phyloP scores from a whole-genome alignment of 2,329 filamentous ascomycete genomes.

The Akanthomyces muscarius region DNA sequence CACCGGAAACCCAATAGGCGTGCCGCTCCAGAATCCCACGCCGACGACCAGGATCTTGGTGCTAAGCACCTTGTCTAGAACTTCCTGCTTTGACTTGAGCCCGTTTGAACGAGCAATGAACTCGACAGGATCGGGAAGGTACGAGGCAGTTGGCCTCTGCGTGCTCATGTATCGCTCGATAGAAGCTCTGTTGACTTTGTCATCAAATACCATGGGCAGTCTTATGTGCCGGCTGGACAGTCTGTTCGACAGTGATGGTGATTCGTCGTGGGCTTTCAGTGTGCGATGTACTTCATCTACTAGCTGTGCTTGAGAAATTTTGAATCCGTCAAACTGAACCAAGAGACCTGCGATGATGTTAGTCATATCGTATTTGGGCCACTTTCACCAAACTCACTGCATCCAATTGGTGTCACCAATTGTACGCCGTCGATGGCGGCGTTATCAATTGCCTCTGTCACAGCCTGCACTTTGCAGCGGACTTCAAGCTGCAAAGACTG shows the following conservation, averaged over 20 bases:
- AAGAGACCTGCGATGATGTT: not conserved
- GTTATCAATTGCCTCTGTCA: constrained; percentile 3
- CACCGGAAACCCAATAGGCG: constrained; percentile 26
- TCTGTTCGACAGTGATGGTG: not conserved
- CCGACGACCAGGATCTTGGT: constrained; percentile 30
- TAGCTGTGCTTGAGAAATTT: not conserved
- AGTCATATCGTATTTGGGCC: not conserved
- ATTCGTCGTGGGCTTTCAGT: constrained; percentile 43
- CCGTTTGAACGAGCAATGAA: constrained; percentile 41
- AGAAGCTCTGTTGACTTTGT: constrained; percentile 34
- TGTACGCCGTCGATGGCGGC: not conserved
- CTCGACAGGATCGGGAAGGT: constrained; percentile 55
- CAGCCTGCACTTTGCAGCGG: constrained; percentile 6
- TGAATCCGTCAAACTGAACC: constrained; percentile 2
- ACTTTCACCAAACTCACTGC: not conserved
- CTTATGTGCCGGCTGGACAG: constrained; percentile 21
- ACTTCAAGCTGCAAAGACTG: constrained; percentile 11
- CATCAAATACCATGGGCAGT: constrained; percentile 27
- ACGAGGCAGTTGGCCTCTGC: constrained; percentile 54
- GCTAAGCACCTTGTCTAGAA: constrained; percentile 31
- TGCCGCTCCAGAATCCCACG: constrained; percentile 32
- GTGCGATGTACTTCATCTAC: not conserved
- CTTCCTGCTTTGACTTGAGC: constrained; percentile 28
- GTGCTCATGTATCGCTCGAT: constrained; percentile 54
- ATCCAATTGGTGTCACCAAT: constrained; percentile 8